Evolutionary conservation across 2,329 filamentous ascomycete genomes (phyloP), one percentile per base, ranked within the genome.

Genomic region (Dactylellina parvicollis): DNA sequence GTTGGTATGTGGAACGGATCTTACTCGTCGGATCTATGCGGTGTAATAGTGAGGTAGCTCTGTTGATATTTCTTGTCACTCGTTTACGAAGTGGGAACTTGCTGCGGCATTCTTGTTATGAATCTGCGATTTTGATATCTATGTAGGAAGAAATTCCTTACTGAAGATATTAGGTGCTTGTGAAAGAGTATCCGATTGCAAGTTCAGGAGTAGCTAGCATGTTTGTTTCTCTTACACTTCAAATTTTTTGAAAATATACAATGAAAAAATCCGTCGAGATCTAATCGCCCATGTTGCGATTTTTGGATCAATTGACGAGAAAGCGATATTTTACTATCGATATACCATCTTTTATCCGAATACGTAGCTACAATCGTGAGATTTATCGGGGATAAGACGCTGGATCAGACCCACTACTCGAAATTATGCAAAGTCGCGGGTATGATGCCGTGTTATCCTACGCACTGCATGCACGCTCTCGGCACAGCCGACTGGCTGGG

Each of bases 1-100:
- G 4, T 5, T 22, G 20, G 16, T 4, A 8, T 20, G n/a, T 40
- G 9, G 36, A 14, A 7, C 10, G n/a, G 40, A 44, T 44, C n/a
- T 44, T 7, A 14, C 7, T 40, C n/a, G n/a, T 40, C 10, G n/a
- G 26, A 42, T 56, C 52, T 42, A 24, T n/a, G 20, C 22, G 32
- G 36, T 18, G 20, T 20, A 28, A n/a, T 44, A 20, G 20, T n/a
- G 22, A 2, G 36, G n/a, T n/a, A 20, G 9, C n/a, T 20, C 5
- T 34, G 26, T 56, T 56, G 16, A 26, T 50, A 24, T 28, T 56
- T 56, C 52, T 42, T 38, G 52, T 28, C 52, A 18, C 14, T 56
- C 52, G 20, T 56, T 49, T 40, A 28, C 5, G 44, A 30, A 49
- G 10, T 7, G n/a, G 22, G 30, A 18, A 26, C 34, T 56, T 1